Evolutionary conservation across 768 basidiomycete species (phyloP).

Genomic region (Macrolepiota fuliginosa): DNA sequence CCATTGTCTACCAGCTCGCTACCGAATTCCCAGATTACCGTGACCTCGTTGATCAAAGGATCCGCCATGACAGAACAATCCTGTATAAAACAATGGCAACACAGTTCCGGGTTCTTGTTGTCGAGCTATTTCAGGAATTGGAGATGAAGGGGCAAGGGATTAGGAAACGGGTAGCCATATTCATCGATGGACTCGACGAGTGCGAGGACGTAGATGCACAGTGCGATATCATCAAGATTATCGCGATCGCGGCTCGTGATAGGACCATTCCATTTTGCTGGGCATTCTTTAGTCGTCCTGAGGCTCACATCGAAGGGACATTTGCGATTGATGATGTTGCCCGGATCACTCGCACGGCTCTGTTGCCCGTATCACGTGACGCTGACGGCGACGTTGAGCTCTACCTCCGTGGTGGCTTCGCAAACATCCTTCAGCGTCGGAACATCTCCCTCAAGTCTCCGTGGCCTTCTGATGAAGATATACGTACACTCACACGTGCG

Average conservation of each 20-base stretch:
- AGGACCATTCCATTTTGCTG: not conserved
- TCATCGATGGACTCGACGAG: not conserved
- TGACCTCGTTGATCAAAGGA: not conserved
- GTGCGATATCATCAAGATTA: not conserved
- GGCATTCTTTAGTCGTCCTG: slow-evolving; percentile 3
- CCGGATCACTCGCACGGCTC: not conserved
- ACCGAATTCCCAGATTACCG: not conserved
- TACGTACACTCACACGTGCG: not conserved
- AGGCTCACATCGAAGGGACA: not conserved
- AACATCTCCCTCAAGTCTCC: not conserved
- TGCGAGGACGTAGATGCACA: not conserved
- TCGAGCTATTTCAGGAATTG: not conserved
- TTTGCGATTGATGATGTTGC: not conserved
- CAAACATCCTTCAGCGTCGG: not conserved
- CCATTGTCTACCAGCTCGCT: slow-evolving; percentile 1
- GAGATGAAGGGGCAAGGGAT: too few relatives aligned
- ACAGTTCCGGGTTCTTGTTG: not conserved
- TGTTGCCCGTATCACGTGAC: not conserved
- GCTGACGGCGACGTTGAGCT: not conserved
- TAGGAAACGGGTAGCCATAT: too few relatives aligned
- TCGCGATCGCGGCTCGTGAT: not conserved
- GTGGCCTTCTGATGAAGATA: not conserved
- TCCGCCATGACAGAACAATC: not conserved
- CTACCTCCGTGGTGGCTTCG: not conserved
- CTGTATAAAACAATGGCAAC: not conserved